Evolutionary conservation across 805 yeast species (phyloP).

Genomic region (Metschnikowia cerradonensis): DNA sequence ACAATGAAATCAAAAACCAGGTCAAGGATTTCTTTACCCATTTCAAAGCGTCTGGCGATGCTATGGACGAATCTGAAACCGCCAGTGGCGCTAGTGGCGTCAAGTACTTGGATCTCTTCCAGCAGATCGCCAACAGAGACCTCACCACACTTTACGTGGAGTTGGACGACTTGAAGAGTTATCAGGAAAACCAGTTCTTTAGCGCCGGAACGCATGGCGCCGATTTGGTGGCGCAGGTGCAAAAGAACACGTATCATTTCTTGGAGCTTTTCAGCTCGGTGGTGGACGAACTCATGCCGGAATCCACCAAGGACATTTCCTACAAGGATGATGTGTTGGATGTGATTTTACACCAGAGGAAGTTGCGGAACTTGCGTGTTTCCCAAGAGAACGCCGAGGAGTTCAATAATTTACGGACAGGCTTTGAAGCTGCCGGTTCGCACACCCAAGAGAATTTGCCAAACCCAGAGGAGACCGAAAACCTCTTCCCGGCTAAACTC

Average conservation of each 20-base stretch:
- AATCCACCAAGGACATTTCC: conserved; percentile 73
- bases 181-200: conserved; percentile 46
- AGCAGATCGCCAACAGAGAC: conserved; percentile 82
- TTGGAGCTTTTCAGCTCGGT: conserved; percentile 70
- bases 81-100: conserved; percentile 17
- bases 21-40: conserved; percentile 65
- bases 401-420: conserved; percentile 39
- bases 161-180: conserved; percentile 76
- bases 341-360: conserved; percentile 87
- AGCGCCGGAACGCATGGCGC: conserved; percentile 13
- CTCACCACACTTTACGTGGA: conserved; percentile 64
- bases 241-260: conserved; percentile 74
- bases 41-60: conserved; percentile 44
- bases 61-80: conserved; percentile 3
- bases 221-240: conserved; percentile 53
- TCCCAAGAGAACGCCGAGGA: conserved; percentile 67
- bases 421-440: conserved; percentile 25
- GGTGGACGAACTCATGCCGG: conserved; percentile 80
- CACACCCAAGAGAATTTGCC: conserved; percentile 1
- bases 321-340: conserved; percentile 89
- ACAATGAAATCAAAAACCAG: conserved; percentile 54
- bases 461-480: conserved; percentile 24
- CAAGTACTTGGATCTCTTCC: conserved; percentile 74
- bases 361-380: conserved; percentile 70
- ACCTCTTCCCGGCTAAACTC: conserved; percentile 77